Base-by-base conservation (phyloP, 768 basidiomycete genomes). In the Tulasnella sp. region DNA sequence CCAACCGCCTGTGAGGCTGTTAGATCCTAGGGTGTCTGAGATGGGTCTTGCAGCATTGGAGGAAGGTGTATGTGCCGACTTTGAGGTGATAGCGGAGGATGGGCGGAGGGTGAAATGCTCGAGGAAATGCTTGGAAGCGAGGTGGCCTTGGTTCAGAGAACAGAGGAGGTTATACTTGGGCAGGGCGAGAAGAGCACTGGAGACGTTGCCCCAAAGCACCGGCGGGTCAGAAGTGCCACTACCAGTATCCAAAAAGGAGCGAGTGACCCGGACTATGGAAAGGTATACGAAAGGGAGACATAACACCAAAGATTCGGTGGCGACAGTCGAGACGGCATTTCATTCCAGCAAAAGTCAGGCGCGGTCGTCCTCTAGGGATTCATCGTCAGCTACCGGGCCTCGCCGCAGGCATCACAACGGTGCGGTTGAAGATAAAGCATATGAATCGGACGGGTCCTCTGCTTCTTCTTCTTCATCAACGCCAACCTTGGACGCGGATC, bases 141-240 rank as follows among this genome's bases (percentile, higher is more conserved):
- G 93, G 31, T 99, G 94, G 94, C 82, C 87, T 1, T 99, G 94
- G 94, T 92, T 99, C 76, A 79, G 80, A 64, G 80, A 82, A 53
- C 83, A 89, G 66, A 73, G 84, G 19, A 68, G 73, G 53, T 73
- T 73, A 52, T 82, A 87, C 66, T 64, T 84, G 34, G 75, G 79
- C 53, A 76, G 73, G 8, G 86, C 87, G 1, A 72, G 72, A 46
- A 73, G 72, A 25, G 76, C 80, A 4, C 72, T 85, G 44, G 80
- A 84, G 45, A 70, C 73, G 7, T 70, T 87, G 45, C 84, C 86
- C 0, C 21, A 21, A 8, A 48, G 46, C n/a, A 29, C 46, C 7
- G 34, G 34, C 15, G 15, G 34, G 15, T 38, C 15, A 15, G 34
- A 38, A 15, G 34, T 38, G 34, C 34, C 34, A 15, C 15, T 38